Evolutionary conservation across 257 asterid genomes (phyloP), one percentile per base, ranked within the genome.

Genomic region (Primulina tabacum): DNA sequence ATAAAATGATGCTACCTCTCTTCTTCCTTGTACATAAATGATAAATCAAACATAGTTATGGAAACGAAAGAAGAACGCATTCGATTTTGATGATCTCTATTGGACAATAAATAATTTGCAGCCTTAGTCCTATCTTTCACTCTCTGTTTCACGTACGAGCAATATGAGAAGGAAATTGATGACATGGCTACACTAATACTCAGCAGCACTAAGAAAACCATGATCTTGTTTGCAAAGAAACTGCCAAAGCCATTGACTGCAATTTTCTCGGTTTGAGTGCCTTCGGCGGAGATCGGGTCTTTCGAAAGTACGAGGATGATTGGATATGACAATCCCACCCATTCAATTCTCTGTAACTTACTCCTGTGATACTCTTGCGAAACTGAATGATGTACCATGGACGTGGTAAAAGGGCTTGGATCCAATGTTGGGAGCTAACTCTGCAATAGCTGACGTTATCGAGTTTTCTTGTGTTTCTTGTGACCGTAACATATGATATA

Each of bases 121-220:
- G 99, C 85, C 10, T 66, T 85, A 73, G 70, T 86, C 80, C 73
- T 88, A 77, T 82, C 87, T 21, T 94, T 91, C 82, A 81, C 89
- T 16, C 33, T 76, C 60, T 89, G 90, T 77, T 87, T 86, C 72
- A 79, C 89, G 38, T 94, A 86, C 55, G 97, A 91, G 81, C 99
- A 94, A 86, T 94, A 87, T 10, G 97, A 89, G 82, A 88, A 75
- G 77, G 95, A 85, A 77, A 75, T 94, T 35, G 96, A 89, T 62
- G 82, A 77, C 47, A 63, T 69, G 30, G 80, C 79, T 35, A 62
- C 70, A 60, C 72, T 79, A 3, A 55, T 69, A 33, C 73, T 24
- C 76, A 67, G 43, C 67, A 47, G 73, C 26, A 73, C 47, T 18
- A 59, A 52, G 9, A 76, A 76, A 57, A 50, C 35, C 50, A 47